phyloP scores from a whole-genome alignment of 768 basidiomycete species.

The Ramaria sp. region DNA sequence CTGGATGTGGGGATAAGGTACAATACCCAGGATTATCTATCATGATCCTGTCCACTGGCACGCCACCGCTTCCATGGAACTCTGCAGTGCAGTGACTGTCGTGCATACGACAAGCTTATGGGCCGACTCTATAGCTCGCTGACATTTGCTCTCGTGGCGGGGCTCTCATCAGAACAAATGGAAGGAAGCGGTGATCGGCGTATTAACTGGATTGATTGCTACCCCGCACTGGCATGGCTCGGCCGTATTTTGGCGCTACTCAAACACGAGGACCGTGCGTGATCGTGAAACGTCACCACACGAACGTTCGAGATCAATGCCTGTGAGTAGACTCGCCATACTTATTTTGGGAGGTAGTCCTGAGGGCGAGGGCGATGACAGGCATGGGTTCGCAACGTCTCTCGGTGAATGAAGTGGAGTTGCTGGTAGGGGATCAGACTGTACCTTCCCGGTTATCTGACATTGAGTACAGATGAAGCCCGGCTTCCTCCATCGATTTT shows the following conservation, averaged over 20 bases:
- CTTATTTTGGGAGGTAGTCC: background rate
- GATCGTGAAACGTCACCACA: background rate
- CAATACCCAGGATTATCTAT: background rate
- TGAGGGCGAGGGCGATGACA: too few relatives aligned
- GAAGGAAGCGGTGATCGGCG: background rate
- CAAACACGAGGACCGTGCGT: background rate
- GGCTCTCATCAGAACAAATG: background rate
- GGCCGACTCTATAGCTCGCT: too few relatives aligned
- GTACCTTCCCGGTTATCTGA: background rate
- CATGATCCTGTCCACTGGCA: too few relatives aligned
- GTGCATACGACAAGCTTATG: too few relatives aligned
- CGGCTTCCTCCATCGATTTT: background rate
- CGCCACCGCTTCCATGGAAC: too few relatives aligned
- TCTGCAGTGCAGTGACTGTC: too few relatives aligned
- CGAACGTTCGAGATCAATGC: background rate
- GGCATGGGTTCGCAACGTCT: too few relatives aligned
- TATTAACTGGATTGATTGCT: background rate
- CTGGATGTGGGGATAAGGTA: background rate
- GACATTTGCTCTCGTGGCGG: background rate
- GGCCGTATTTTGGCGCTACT: background rate
- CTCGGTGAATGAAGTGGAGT: too few relatives aligned
- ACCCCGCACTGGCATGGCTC: background rate
- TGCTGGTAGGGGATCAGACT: too few relatives aligned
- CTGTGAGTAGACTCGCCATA: background rate
- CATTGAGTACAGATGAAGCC: background rate